Evolutionary conservation across 2,329 filamentous ascomycete genomes (phyloP).

Genomic region (Neospermospora avenae): DNA sequence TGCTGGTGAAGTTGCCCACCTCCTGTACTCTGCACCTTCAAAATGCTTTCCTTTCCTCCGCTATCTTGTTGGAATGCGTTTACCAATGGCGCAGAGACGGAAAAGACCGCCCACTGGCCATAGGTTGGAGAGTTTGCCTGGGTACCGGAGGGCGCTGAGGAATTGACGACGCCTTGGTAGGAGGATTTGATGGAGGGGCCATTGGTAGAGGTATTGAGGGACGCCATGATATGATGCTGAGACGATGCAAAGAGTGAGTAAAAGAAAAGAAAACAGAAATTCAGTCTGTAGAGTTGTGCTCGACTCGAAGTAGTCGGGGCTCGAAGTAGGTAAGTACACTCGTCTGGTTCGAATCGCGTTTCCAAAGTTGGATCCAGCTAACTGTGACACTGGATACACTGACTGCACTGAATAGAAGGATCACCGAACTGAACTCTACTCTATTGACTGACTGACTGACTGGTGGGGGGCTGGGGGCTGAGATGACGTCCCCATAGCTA

Average conservation of each 20-base stretch:
- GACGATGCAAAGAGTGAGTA: neutral
- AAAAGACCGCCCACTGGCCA: slow-evolving; percentile 91
- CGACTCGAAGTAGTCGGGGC: neutral
- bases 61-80: slow-evolving; percentile 86
- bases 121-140: slow-evolving; percentile 72
- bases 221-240: slow-evolving; percentile 58
- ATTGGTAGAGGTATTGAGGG: slow-evolving; percentile 75
- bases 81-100: slow-evolving; percentile 85
- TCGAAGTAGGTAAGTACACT: neutral
- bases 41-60: slow-evolving; percentile 82
- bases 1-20: slow-evolving; percentile 47
- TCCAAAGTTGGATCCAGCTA: neutral
- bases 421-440: neutral
- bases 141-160: slow-evolving; percentile 51
- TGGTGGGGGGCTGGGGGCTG: neutral
- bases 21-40: slow-evolving; percentile 92
- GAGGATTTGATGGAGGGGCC: slow-evolving; percentile 82
- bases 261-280: neutral
- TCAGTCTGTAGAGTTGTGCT: slow-evolving; percentile 1
- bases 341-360: neutral
- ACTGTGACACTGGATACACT: no score
- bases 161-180: slow-evolving; percentile 67
- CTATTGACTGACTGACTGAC: neutral
- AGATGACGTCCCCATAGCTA: neutral
- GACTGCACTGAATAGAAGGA: no score